Conservation (phyloP, 2,329 filamentous ascomycete species). For the Botrytis squamosa region DNA sequence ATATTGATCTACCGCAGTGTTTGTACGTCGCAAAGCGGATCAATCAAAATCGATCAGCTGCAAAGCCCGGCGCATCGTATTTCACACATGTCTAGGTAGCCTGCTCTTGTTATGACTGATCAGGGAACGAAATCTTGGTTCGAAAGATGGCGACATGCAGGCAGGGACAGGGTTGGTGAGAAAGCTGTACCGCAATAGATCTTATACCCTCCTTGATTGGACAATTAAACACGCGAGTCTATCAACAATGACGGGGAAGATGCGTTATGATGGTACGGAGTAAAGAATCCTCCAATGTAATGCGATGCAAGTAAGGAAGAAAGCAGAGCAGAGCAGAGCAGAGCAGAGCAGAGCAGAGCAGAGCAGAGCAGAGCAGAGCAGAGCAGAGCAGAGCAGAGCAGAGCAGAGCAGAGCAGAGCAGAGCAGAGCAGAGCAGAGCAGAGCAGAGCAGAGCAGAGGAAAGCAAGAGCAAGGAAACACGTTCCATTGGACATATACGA, state of each 20-base stretch:
- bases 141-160: slow-evolving; percentile 11
- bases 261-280: neutral
- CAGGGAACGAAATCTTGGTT: slow-evolving; percentile 6
- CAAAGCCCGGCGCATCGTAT: neutral
- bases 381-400: too few relatives aligned
- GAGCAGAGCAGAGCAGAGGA: neutral
- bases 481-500: neutral
- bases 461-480: neutral
- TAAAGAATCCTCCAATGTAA: slow-evolving; percentile 2
- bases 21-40: neutral
- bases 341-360: too few relatives aligned
- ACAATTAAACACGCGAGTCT: neutral
- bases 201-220: neutral
- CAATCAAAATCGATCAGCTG: slow-evolving; percentile 6
- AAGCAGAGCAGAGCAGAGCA: neutral
- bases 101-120: neutral
- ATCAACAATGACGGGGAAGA: slow-evolving; percentile 7
- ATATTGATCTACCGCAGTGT: neutral
- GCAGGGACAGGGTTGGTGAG: slow-evolving; percentile 3
- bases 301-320: neutral
- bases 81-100: neutral
- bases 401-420: too few relatives aligned
- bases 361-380: too few relatives aligned
- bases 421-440: too few relatives aligned
- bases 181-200: neutral